These are phyloP conservation scores for Kalmusia sp. DNA, from an alignment of 2,329 filamentous ascomycete species.

Conservation along the genomic window DNA sequence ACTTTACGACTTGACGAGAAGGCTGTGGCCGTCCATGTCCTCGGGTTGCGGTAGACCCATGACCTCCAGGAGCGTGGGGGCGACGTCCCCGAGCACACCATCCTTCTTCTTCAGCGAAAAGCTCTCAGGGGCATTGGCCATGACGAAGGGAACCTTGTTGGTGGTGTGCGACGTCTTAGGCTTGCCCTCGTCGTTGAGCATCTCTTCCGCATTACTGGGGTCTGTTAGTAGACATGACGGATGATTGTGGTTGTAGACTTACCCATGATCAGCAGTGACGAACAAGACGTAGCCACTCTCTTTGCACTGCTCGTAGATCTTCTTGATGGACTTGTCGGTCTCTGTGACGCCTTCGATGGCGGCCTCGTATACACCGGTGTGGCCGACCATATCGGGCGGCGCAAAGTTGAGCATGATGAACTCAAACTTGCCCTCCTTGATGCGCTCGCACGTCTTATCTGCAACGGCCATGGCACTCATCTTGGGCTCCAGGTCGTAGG, in stretches of 20 bases:
- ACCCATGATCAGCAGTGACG: constrained; percentile 94
- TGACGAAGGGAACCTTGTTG: constrained; percentile 97
- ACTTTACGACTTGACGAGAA: constrained; percentile 74
- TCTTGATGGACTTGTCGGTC: constrained; percentile 92
- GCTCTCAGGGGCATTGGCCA: constrained; percentile 93
- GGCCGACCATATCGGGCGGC: constrained; percentile 98
- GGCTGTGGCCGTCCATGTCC: constrained; percentile 88
- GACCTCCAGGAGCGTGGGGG: constrained; percentile 86
- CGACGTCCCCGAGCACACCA: constrained; percentile 95
- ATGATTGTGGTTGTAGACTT: constrained; percentile 36
- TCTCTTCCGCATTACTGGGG: constrained; percentile 90
- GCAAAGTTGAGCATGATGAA: constrained; percentile 99
- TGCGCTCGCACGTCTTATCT: constrained; percentile 86
- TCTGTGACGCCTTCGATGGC: constrained; percentile 83
- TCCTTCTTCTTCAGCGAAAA: constrained; percentile 84
- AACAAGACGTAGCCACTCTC: constrained; percentile 92
- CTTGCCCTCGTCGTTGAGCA: constrained; percentile 94
- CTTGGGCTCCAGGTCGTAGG: constrained; percentile 92
- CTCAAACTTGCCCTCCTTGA: constrained; percentile 84
- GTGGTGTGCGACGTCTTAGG: constrained; percentile 98
- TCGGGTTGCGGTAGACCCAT: constrained; percentile 92
- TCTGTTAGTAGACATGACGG: constrained; percentile 27
- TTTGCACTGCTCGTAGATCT: constrained; percentile 93
- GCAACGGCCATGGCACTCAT: constrained; percentile 95
- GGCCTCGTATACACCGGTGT: constrained; percentile 96